Conservation (phyloP, 148 eudicot species). For the Polygonum maritimum region DNA sequence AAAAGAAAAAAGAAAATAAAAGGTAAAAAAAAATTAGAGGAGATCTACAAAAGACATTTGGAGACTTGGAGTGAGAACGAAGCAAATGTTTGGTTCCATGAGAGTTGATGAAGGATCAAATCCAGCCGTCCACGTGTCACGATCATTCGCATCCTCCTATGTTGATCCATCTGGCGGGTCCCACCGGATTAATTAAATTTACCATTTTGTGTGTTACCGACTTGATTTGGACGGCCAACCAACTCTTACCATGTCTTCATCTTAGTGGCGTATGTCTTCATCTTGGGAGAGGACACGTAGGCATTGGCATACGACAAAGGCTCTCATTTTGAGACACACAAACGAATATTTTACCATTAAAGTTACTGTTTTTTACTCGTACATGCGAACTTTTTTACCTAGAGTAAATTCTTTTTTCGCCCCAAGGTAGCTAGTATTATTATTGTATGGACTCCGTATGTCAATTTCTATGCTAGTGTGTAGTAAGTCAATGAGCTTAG, state of each 20-base stretch:
- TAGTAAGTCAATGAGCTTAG: constrained; percentile 2
- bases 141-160: neutral
- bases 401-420: neutral
- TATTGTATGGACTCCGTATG: neutral
- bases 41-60: neutral
- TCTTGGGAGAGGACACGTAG: neutral
- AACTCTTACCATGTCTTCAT: neutral
- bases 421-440: neutral
- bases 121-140: constrained; percentile 1
- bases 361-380: neutral
- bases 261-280: neutral
- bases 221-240: neutral
- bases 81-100: constrained; percentile 1
- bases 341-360: neutral
- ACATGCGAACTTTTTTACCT: neutral
- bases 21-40: neutral
- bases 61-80: constrained; percentile 2
- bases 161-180: neutral
- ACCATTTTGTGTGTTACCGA: neutral
- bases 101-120: constrained; percentile 4
- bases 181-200: neutral
- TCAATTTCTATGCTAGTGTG: neutral
- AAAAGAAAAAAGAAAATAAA: neutral
- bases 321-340: neutral
- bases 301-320: neutral